These are phyloP conservation scores for Akebia trifoliata DNA, from an alignment of 164 flowering plant genomes.

Conservation along the genomic window DNA sequence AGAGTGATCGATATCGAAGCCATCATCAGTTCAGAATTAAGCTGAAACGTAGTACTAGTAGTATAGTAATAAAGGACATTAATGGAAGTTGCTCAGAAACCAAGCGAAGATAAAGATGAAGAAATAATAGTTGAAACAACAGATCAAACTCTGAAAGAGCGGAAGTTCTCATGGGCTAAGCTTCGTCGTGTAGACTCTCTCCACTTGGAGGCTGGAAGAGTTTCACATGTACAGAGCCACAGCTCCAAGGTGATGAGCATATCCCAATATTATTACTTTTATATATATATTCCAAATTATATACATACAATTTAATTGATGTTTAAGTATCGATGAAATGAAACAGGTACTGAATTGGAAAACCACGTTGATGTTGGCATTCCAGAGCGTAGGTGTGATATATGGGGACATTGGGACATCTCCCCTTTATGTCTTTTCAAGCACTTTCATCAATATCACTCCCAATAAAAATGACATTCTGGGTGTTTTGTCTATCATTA, in stretches of 20 bases:
- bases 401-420: constrained; percentile 75
- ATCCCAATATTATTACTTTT: no score
- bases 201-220: constrained; percentile 55
- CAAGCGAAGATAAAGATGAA: constrained; percentile 4
- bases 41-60: no score
- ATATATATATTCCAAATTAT: no score
- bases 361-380: constrained; percentile 42
- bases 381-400: constrained; percentile 60
- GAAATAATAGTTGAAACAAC: background rate
- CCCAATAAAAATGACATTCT: constrained; percentile 34
- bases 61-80: no score
- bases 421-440: constrained; percentile 53
- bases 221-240: constrained; percentile 22
- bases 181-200: constrained; percentile 58
- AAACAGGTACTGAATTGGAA: constrained; percentile 37
- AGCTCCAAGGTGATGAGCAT: background rate
- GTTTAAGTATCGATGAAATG: no score
- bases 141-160: constrained; percentile 20
- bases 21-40: no score
- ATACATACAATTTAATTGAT: no score
- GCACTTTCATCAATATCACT: constrained; percentile 45
- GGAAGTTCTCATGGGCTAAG: constrained; percentile 48
- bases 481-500: constrained; percentile 56
- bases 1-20: no score
- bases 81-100: constrained; percentile 13